phyloP scores from a whole-genome alignment of 495 filamentous ascomycete species.

The Aspergillus saccharolyticus region DNA sequence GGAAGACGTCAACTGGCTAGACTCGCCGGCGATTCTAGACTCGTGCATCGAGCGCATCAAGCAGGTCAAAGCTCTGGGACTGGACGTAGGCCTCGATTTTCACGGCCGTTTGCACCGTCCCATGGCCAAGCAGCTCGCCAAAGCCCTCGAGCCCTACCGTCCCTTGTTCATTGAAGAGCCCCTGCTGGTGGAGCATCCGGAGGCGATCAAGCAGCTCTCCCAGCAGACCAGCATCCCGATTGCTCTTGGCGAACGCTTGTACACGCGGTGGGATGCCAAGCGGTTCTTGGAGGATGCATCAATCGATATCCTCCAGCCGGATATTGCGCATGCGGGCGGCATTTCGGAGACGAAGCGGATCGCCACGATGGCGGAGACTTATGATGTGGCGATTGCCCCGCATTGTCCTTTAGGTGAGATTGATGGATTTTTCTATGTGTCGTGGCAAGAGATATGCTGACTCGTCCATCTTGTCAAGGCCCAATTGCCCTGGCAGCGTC shows the following conservation, averaged over 20 bases:
- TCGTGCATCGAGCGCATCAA: constrained; percentile 63
- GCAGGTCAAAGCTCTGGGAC: constrained; percentile 61
- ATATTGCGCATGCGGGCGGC: constrained; percentile 71
- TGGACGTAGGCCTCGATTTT: constrained; percentile 73
- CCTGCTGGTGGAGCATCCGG: constrained; percentile 65
- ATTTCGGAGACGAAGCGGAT: constrained; percentile 70
- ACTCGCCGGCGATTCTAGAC: constrained; percentile 60
- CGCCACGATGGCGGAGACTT: constrained; percentile 69
- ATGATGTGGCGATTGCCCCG: constrained; percentile 72
- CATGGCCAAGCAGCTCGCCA: constrained; percentile 76
- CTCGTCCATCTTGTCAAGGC: constrained; percentile 15
- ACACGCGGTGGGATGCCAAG: constrained; percentile 71
- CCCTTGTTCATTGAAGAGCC: constrained; percentile 83
- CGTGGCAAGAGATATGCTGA: background rate
- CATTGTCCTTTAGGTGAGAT: constrained; percentile 61
- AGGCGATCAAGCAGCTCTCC: constrained; percentile 62
- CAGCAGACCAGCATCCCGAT: constrained; percentile 62
- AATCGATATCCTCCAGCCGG: constrained; percentile 72
- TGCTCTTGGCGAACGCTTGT: constrained; percentile 70
- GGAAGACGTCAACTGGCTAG: constrained; percentile 73
- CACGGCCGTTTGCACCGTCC: constrained; percentile 77
- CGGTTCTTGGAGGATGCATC: constrained; percentile 64
- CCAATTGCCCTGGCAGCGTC: constrained; percentile 72
- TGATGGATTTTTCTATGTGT: too few species aligned
- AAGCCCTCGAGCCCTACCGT: constrained; percentile 60